Conservation (phyloP, 768 basidiomycete genomes). For the Mycena latifolia region DNA sequence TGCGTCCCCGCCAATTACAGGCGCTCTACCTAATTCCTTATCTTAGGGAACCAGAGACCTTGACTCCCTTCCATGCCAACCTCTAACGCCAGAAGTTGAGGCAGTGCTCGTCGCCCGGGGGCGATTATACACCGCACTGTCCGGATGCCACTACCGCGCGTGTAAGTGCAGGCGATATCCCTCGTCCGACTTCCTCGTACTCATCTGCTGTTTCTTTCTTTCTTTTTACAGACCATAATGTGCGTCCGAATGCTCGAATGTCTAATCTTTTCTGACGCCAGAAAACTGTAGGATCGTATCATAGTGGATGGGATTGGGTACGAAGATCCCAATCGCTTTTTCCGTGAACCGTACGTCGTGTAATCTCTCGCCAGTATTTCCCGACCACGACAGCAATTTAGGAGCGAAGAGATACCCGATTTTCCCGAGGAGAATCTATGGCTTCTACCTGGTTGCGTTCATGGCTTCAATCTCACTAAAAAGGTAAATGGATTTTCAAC, state of each 20-base stretch:
- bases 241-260: conserved; percentile 1
- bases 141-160: conserved; percentile 20
- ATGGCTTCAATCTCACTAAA: conserved; percentile 55
- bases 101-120: conserved; percentile 17
- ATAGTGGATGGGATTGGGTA: conserved; percentile 36
- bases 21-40: background rate
- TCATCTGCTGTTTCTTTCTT: background rate
- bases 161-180: background rate
- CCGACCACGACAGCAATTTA: background rate
- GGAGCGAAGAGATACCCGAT: conserved; percentile 26
- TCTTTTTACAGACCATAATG: conserved; percentile 16
- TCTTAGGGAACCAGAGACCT: conserved; percentile 22
- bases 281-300: conserved; percentile 32
- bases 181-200: too few relatives aligned
- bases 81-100: conserved; percentile 20
- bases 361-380: too few relatives aligned
- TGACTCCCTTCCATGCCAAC: conserved; percentile 11
- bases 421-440: conserved; percentile 51
- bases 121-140: conserved; percentile 16
- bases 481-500: conserved; percentile 39
- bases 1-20: background rate
- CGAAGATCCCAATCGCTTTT: conserved; percentile 14
- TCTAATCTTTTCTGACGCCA: too few relatives aligned
- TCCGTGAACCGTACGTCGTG: conserved; percentile 4
- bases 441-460: conserved; percentile 49